Evolutionary conservation across 1,139 yeast species (phyloP).

Genomic region (Debaryomyces nepalensis): DNA sequence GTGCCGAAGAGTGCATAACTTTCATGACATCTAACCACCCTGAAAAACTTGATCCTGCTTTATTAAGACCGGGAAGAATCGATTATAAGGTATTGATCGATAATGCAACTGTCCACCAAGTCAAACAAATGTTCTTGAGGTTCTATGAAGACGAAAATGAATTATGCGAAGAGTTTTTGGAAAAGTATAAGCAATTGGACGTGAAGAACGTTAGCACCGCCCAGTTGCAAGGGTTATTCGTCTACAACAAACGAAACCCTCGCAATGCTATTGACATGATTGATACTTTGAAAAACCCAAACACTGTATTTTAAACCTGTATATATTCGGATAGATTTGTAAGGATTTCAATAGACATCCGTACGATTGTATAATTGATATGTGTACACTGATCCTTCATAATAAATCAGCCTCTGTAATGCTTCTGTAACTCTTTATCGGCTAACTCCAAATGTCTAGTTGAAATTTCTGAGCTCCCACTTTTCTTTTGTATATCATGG

Average conservation of each 20-base stretch:
- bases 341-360: too few relatives aligned
- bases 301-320: conserved; percentile 31
- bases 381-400: too few relatives aligned
- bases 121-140: conserved; percentile 80
- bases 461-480: conserved; percentile 21
- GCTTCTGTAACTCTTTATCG: conserved; percentile 28
- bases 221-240: conserved; percentile 92
- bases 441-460: conserved; percentile 24
- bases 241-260: conserved; percentile 87
- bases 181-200: conserved; percentile 51
- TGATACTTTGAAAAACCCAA: conserved; percentile 40
- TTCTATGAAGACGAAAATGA: conserved; percentile 73
- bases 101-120: conserved; percentile 84
- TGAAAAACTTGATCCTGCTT: conserved; percentile 83
- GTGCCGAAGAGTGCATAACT: conserved; percentile 94
- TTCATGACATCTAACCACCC: conserved; percentile 99
- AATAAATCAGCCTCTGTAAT: conserved; percentile 33
- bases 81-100: conserved; percentile 83
- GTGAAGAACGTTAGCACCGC: conserved; percentile 81
- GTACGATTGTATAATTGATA: too few relatives aligned
- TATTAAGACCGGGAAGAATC: conserved; percentile 91
- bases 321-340: conserved; percentile 11
- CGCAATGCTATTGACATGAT: conserved; percentile 74
- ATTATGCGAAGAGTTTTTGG: conserved; percentile 66
- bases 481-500: conserved; percentile 19